phyloP scores from a whole-genome alignment of 345 rosid genomes.

The Durio zibethinus region DNA sequence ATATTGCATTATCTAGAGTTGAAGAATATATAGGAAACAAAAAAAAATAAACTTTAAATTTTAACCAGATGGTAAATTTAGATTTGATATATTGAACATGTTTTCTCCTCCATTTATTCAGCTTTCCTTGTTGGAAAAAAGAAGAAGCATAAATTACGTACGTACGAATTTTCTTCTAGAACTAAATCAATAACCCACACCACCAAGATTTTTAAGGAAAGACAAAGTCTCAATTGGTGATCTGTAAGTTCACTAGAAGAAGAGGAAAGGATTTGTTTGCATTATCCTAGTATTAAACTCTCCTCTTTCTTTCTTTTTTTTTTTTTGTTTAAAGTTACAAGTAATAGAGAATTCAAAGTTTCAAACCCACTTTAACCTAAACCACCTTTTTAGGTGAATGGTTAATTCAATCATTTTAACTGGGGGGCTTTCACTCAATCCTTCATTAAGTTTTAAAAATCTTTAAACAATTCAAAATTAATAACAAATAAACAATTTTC shows the following conservation, averaged over 20 bases:
- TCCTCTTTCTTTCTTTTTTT: neutral
- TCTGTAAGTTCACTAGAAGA: neutral
- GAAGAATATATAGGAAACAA: too few species aligned
- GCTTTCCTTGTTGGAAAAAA: neutral
- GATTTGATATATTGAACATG: neutral
- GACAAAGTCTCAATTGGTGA: neutral
- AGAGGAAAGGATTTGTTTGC: neutral
- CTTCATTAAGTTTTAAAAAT: too few species aligned
- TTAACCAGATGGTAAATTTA: neutral
- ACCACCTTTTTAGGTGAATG: neutral
- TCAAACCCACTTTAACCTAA: neutral
- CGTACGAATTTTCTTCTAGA: conserved; percentile 5
- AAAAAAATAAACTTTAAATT: too few species aligned
- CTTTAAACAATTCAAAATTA: too few species aligned
- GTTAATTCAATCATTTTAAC: neutral
- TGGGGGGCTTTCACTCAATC: neutral
- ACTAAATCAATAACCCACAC: too few species aligned
- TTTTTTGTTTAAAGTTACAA: neutral
- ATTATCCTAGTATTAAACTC: neutral
- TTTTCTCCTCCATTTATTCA: neutral
- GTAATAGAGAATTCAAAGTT: neutral
- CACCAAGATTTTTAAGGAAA: neutral
- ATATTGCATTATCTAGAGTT: too few species aligned
- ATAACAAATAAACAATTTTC: neutral
- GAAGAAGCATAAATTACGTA: neutral